phyloP scores from a whole-genome alignment of 495 filamentous ascomycete genomes.

The Cercophora samala region DNA sequence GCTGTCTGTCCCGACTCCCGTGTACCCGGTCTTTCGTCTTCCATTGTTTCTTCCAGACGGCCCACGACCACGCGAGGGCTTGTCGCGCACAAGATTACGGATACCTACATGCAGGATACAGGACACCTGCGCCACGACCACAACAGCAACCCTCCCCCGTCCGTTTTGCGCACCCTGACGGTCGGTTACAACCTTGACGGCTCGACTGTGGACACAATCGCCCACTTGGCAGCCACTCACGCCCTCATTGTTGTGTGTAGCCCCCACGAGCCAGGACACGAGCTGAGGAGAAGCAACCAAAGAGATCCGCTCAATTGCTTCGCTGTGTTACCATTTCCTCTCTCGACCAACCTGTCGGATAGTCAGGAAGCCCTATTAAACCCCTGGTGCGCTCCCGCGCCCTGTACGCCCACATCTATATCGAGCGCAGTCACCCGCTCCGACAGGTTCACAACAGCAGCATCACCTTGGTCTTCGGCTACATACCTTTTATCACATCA shows the following conservation, averaged over 20 bases:
- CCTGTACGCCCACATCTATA: conserved; percentile 7
- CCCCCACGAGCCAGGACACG: neutral
- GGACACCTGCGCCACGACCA: neutral
- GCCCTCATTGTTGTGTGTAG: neutral
- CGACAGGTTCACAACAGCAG: neutral
- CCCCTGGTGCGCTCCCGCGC: neutral
- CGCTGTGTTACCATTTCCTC: neutral
- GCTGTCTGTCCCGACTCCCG: too few relatives aligned
- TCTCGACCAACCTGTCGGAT: too few relatives aligned
- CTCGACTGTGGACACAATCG: neutral
- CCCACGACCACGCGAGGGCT: neutral
- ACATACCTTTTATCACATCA: conserved; percentile 7
- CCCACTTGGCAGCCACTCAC: conserved; percentile 4
- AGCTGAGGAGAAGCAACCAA: conserved; percentile 1
- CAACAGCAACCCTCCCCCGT: neutral
- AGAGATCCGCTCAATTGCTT: neutral
- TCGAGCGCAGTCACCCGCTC: conserved; percentile 3
- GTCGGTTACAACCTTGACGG: conserved; percentile 5
- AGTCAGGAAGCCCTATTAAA: neutral
- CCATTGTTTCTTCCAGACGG: conserved; percentile 1
- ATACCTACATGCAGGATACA: too few relatives aligned
- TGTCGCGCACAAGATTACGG: neutral
- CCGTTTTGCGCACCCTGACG: neutral
- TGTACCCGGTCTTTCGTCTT: conserved; percentile 7
- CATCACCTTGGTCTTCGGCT: neutral